Evolutionary conservation across 306 rosid species (phyloP).

Genomic region (Rubus parviflorus): DNA sequence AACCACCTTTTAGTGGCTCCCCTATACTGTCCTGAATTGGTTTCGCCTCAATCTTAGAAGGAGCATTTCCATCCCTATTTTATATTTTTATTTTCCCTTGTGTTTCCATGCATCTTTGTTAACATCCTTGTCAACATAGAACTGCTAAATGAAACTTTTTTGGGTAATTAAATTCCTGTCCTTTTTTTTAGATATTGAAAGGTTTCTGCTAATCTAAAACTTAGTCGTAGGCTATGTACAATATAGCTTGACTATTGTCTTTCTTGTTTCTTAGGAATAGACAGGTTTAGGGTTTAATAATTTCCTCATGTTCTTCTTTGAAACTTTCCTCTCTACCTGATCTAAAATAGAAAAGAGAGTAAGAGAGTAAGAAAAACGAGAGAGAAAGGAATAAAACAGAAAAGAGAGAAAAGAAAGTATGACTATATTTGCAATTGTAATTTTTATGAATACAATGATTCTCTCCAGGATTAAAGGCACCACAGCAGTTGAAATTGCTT

Average conservation of each 20-base stretch:
- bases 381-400: too few relatives aligned
- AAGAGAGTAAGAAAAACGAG: neutral
- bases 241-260: neutral
- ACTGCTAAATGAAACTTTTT: neutral
- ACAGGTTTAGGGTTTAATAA: neutral
- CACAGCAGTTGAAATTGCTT: slow-evolving; percentile 82
- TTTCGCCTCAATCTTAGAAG: neutral
- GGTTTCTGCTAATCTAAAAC: neutral
- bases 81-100: neutral
- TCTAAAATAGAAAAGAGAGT: neutral
- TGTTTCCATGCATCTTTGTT: neutral
- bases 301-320: neutral
- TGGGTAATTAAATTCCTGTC: neutral
- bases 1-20: neutral
- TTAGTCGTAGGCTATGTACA: neutral
- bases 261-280: neutral
- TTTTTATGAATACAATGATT: slow-evolving; percentile 5
- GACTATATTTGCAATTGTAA: neutral
- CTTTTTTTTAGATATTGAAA: neutral
- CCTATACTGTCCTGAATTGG: neutral
- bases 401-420: neutral
- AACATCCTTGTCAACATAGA: neutral
- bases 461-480: slow-evolving; percentile 71
- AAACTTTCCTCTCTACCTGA: neutral
- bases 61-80: neutral